phyloP scores from a whole-genome alignment of 768 basidiomycete species.

The Rhodotorula diobovata region DNA sequence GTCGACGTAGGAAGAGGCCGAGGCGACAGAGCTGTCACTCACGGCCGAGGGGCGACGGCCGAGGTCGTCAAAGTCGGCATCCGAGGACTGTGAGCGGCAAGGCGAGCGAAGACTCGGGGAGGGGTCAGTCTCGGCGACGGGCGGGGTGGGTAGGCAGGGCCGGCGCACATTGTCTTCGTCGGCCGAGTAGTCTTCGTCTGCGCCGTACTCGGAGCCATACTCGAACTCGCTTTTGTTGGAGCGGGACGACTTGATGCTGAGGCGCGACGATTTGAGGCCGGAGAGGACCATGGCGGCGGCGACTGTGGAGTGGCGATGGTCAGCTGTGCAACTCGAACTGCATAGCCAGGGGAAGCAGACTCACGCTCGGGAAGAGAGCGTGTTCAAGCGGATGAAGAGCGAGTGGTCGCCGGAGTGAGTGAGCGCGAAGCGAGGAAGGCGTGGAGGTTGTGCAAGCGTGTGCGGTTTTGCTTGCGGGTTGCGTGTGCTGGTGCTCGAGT shows the following conservation, averaged over 20 bases:
- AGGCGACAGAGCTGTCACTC: conserved; percentile 15
- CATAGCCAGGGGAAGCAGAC: too few relatives aligned
- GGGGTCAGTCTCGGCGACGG: neutral
- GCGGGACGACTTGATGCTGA: conserved; percentile 14
- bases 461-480: too few relatives aligned
- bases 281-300: neutral
- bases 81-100: neutral
- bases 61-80: conserved; percentile 22
- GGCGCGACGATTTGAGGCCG: neutral
- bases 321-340: neutral
- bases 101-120: neutral
- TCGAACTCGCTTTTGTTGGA: conserved; percentile 21
- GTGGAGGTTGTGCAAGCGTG: too few relatives aligned
- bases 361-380: too few relatives aligned
- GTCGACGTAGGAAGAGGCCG: conserved; percentile 17
- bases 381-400: too few relatives aligned
- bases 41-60: conserved; percentile 19
- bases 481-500: too few relatives aligned
- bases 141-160: neutral
- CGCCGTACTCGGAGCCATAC: conserved; percentile 14
- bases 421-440: too few relatives aligned
- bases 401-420: too few relatives aligned
- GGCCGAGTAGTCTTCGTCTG: conserved; percentile 12
- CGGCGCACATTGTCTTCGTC: neutral
- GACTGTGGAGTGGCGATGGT: neutral